Conservation (phyloP, 2,329 filamentous ascomycete genomes). For the Ophiostoma sp. region DNA sequence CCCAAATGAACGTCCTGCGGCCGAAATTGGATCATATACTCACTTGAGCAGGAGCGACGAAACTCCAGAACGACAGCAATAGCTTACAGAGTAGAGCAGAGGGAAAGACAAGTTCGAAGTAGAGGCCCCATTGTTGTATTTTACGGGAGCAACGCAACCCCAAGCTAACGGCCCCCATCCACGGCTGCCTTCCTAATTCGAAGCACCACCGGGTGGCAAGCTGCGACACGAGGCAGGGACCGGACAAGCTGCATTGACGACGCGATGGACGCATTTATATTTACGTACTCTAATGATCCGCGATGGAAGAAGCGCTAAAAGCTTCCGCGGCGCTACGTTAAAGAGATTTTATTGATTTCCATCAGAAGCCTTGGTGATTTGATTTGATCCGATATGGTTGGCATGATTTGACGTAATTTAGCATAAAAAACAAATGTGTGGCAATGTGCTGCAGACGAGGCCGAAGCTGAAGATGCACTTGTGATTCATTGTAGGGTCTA, state of each 20-base stretch:
- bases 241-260: neutral
- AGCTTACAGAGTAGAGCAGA: neutral
- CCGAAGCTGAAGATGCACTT: neutral
- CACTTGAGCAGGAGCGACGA: neutral
- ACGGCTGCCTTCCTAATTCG: slow-evolving; percentile 18
- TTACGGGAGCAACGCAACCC: neutral
- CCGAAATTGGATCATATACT: slow-evolving; percentile 9
- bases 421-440: neutral
- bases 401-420: too few relatives aligned
- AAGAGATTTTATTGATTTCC: neutral
- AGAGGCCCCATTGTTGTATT: neutral
- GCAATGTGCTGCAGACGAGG: neutral
- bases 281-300: neutral
- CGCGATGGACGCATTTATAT: neutral
- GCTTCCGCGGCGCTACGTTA: neutral
- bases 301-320: slow-evolving; percentile 1
- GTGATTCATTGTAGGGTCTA: slow-evolving; percentile 6
- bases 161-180: slow-evolving; percentile 11
- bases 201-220: slow-evolving; percentile 3
- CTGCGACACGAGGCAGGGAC: slow-evolving; percentile 1
- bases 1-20: neutral
- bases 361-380: neutral
- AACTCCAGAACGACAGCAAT: neutral
- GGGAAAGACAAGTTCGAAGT: neutral
- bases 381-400: neutral